These are phyloP conservation scores for Coleophoma cylindrospora DNA, from an alignment of 2,329 filamentous ascomycete species.

Conservation along the genomic window DNA sequence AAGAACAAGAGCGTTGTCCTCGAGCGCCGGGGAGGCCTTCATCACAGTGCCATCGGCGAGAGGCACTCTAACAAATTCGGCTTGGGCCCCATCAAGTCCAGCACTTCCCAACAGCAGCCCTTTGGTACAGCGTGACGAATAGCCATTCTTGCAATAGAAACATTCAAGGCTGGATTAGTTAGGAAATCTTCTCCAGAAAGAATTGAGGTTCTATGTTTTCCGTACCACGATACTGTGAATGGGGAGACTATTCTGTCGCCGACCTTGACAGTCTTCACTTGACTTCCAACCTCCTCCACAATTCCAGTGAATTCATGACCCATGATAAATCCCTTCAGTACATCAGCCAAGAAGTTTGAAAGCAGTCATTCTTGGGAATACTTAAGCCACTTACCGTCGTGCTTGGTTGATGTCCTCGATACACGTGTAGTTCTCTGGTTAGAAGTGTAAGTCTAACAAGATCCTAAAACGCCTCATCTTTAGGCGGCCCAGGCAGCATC, in stretches of 20 bases:
- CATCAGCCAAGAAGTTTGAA: not conserved
- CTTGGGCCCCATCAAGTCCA: slow-evolving; percentile 70
- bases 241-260: slow-evolving; percentile 80
- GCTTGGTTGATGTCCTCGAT: slow-evolving; percentile 71
- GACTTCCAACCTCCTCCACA: slow-evolving; percentile 61
- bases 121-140: slow-evolving; percentile 71
- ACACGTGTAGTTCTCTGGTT: slow-evolving; percentile 74
- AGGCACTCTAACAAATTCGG: slow-evolving; percentile 76
- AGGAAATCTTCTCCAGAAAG: not conserved
- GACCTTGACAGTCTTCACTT: slow-evolving; percentile 62
- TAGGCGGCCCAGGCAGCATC: not conserved
- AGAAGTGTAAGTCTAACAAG: not conserved
- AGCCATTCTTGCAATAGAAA: slow-evolving; percentile 78
- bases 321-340: slow-evolving; percentile 47
- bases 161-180: slow-evolving; percentile 52
- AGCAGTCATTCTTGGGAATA: too few species aligned
- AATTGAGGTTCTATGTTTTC: slow-evolving; percentile 4
- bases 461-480: not conserved
- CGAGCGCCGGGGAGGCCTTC: slow-evolving; percentile 64
- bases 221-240: slow-evolving; percentile 76
- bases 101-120: slow-evolving; percentile 63
- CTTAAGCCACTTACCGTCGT: slow-evolving; percentile 30
- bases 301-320: slow-evolving; percentile 85
- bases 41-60: slow-evolving; percentile 73
- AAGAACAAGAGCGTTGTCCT: slow-evolving; percentile 68